These are phyloP conservation scores for Pyrenochaeta sp. DNA, from an alignment of 2,329 filamentous ascomycete genomes.

Conservation along the genomic window DNA sequence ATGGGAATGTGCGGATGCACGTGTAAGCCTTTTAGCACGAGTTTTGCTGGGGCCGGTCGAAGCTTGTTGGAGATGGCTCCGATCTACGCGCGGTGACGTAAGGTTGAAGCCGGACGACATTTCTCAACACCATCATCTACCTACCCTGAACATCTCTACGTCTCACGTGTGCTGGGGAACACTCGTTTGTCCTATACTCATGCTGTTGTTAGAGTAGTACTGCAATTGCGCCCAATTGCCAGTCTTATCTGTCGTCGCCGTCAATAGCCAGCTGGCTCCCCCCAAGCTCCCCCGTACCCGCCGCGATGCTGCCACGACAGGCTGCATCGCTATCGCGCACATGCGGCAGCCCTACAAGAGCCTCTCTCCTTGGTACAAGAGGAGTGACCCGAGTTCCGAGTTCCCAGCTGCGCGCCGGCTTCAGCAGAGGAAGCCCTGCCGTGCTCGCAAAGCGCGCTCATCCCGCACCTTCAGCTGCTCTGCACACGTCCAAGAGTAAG, in stretches of 20 bases:
- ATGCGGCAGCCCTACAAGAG: conserved; percentile 27
- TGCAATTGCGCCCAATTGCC: conserved; percentile 20
- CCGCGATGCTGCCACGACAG: conserved; percentile 42
- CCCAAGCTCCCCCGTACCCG: conserved; percentile 10
- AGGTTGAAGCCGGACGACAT: conserved; percentile 26
- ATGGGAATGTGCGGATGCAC: conserved; percentile 22
- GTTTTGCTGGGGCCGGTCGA: conserved; percentile 5
- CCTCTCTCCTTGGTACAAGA: conserved; percentile 17
- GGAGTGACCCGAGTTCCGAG: conserved; percentile 16
- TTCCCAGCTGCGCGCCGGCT: conserved; percentile 33
- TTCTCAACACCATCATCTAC: conserved; percentile 8
- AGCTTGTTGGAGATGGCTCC: conserved; percentile 22
- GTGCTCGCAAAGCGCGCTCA: conserved; percentile 32
- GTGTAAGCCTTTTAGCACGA: conserved; percentile 16
- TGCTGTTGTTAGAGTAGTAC: conserved; percentile 2
- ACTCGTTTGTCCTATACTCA: conserved; percentile 3
- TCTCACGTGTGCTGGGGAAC: background rate
- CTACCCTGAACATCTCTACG: background rate
- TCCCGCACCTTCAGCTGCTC: conserved; percentile 24
- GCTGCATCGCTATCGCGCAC: conserved; percentile 40
- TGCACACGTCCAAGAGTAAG: conserved; percentile 25
- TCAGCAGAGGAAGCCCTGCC: conserved; percentile 36
- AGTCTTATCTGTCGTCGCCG: background rate
- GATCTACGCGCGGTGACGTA: conserved; percentile 22
- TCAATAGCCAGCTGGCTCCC: background rate